These are phyloP conservation scores for Stephania cephalantha DNA, from an alignment of 164 flowering plant species.

Conservation along the genomic window DNA sequence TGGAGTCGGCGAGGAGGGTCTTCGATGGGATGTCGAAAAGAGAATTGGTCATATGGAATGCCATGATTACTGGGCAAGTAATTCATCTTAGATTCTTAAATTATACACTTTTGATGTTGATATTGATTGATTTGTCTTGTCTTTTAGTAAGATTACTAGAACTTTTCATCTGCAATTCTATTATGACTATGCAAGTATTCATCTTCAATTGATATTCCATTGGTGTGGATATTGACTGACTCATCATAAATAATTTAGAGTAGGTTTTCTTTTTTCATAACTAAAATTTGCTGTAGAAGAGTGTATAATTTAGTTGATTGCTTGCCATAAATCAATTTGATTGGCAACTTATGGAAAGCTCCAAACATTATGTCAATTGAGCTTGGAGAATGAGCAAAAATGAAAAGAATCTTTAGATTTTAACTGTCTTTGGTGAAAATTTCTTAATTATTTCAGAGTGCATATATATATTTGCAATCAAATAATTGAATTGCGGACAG, in stretches of 20 bases:
- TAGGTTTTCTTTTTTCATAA: background rate
- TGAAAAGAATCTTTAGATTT: background rate
- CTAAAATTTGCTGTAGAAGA: background rate
- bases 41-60: slow-evolving; percentile 9
- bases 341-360: background rate
- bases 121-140: background rate
- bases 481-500: background rate
- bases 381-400: background rate
- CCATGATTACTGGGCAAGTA: slow-evolving; percentile 11
- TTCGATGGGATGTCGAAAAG: slow-evolving; percentile 1
- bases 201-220: background rate
- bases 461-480: background rate
- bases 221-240: background rate
- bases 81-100: background rate
- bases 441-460: background rate
- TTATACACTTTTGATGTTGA: background rate
- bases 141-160: background rate
- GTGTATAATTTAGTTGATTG: background rate
- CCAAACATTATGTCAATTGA: background rate
- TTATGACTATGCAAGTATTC: slow-evolving; percentile 5
- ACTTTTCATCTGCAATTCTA: slow-evolving; percentile 5
- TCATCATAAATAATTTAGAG: too few species aligned
- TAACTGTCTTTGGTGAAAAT: too few species aligned
- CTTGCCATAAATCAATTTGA: background rate
- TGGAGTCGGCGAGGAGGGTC: slow-evolving; percentile 5